Evolutionary conservation across 768 basidiomycete species (phyloP), one percentile per base, ranked within the genome.

Genomic region (Suillus occidentalis): DNA sequence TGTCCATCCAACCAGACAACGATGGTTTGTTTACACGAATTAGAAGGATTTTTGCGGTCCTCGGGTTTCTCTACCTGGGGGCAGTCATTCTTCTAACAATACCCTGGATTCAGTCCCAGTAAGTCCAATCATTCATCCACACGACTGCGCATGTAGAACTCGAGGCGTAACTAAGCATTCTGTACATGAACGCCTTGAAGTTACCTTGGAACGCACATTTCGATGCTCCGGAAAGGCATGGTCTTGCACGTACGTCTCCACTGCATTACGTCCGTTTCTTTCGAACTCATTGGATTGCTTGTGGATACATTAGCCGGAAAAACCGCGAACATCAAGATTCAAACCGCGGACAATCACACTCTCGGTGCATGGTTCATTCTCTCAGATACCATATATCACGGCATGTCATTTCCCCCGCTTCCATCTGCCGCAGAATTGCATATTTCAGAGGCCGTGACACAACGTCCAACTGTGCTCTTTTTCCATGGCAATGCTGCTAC

Each of bases 401-500:
- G 78, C 12, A 72, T 85, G 57, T 77, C 83, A 3, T 73, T 73
- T 25, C 75, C 75, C 0, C 77, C 84, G 28, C 77, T 81, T 4
- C 67, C 71, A 20, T 69, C 77, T 39, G 76, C 75, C 0, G 72
- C 79, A 20, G 74, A 81, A 18, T 71, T 77, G 3, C 81, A 83
- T 50, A 79, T 94, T 42, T 72, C 81, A 18, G 67, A 78, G 22
- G 89, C 92, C 1, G 75, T 95, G 20, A 75, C 78, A 14, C 67
- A 78, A 1, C 76, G 83, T 34, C 94, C 94, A 0, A 95, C 91
- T 0, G 79, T 97, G n/a, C 80, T 98, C n/a, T 97, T 92, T 78
- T 81, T 96, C 50, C 97, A 98, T 68, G 97, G 97, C 12, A 97
- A 97, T 67, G 90, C 89, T 0, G 95, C 82, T 0, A 94, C 91